Evolutionary conservation across 345 rosid species (phyloP).

Genomic region (Isatis tinctoria): DNA sequence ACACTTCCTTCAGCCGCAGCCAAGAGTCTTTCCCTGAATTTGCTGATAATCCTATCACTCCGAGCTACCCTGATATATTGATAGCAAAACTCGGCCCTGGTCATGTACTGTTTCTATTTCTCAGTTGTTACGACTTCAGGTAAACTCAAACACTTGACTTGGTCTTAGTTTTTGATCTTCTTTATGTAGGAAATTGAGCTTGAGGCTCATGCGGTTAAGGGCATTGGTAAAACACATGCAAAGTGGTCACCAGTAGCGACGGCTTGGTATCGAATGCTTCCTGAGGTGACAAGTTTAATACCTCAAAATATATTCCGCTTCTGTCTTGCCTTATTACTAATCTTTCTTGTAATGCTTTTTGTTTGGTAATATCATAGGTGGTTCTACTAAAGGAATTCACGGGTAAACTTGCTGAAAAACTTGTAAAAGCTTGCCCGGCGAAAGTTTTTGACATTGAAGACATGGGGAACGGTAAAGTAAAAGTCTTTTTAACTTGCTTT

Average conservation of each 20-base stretch:
- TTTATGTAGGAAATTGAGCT: slow-evolving; percentile 76
- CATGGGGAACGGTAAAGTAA: slow-evolving; percentile 61
- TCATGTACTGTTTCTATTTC: slow-evolving; percentile 22
- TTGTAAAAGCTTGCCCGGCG: slow-evolving; percentile 58
- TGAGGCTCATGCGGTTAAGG: slow-evolving; percentile 95
- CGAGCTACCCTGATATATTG: slow-evolving; percentile 32
- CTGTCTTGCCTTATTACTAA: neutral
- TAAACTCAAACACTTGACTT: neutral
- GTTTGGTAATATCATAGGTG: slow-evolving; percentile 40
- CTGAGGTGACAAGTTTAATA: slow-evolving; percentile 50
- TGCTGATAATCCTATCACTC: slow-evolving; percentile 49
- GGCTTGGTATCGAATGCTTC: slow-evolving; percentile 95
- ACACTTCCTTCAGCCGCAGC: slow-evolving; percentile 61
- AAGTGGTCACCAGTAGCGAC: slow-evolving; percentile 98
- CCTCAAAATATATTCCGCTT: neutral
- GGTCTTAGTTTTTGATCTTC: neutral
- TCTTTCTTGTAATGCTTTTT: neutral
- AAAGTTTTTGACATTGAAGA: slow-evolving; percentile 94
- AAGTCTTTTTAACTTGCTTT: neutral
- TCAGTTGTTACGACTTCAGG: neutral
- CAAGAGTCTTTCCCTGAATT: slow-evolving; percentile 64
- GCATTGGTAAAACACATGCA: slow-evolving; percentile 88
- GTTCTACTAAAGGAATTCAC: slow-evolving; percentile 53
- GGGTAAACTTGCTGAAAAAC: slow-evolving; percentile 59
- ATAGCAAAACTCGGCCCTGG: slow-evolving; percentile 59